Evolutionary conservation across 2,329 filamentous ascomycete genomes (phyloP).

Genomic region (Ophiocordyceps camponoti-rufipedis): DNA sequence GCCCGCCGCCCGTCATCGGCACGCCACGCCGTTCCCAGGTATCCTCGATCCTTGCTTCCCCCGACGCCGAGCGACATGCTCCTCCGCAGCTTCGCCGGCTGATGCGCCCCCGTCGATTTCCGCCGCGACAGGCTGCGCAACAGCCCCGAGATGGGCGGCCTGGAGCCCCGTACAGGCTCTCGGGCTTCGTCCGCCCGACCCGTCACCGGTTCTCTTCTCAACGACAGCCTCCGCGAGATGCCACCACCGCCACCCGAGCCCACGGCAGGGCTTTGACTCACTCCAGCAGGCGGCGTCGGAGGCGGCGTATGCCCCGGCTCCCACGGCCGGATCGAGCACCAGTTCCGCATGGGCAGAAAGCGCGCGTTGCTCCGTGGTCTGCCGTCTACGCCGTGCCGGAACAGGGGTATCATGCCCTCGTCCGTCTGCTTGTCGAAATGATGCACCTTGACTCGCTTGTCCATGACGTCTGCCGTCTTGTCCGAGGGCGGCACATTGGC

Average conservation of each 20-base stretch:
- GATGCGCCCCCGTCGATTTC: slow-evolving; percentile 16
- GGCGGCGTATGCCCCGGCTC: slow-evolving; percentile 59
- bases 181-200: slow-evolving; percentile 18
- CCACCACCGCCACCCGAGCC: slow-evolving; percentile 26
- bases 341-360: slow-evolving; percentile 78
- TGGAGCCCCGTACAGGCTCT: slow-evolving; percentile 17
- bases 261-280: too few species aligned
- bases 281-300: slow-evolving; percentile 35
- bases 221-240: slow-evolving; percentile 26
- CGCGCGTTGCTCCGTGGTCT: slow-evolving; percentile 82
- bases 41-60: slow-evolving; percentile 14
- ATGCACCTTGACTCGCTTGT: slow-evolving; percentile 74
- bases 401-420: slow-evolving; percentile 91
- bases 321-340: slow-evolving; percentile 84
- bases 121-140: slow-evolving; percentile 25
- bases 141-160: slow-evolving; percentile 30
- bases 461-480: slow-evolving; percentile 75
- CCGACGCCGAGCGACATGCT: slow-evolving; percentile 40
- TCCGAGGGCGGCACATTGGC: slow-evolving; percentile 82
- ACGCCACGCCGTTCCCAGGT: slow-evolving; percentile 24
- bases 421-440: slow-evolving; percentile 63
- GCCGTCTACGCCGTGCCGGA: slow-evolving; percentile 74
- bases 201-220: slow-evolving; percentile 6
- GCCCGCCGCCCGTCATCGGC: slow-evolving; percentile 36
- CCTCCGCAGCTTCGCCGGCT: slow-evolving; percentile 27